Percentiles rank a stretch among this genome's conserved stretches.
Evolutionary conservation across 2,329 filamentous ascomycete genomes (phyloP).

Genomic region (Paraphoma sp.): DNA sequence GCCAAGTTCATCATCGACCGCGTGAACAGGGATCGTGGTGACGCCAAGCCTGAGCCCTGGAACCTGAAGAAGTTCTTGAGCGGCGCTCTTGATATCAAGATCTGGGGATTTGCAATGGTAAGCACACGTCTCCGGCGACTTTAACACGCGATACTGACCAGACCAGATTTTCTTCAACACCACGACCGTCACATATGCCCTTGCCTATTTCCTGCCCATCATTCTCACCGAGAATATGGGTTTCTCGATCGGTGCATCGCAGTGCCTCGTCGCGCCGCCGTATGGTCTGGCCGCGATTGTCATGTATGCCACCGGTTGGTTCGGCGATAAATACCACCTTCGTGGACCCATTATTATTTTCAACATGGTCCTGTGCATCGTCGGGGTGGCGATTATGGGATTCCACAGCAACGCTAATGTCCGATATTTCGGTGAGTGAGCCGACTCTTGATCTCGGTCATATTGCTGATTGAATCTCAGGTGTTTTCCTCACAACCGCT

Average conservation of each 20-base stretch:
- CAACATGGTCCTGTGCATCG: slow-evolving; percentile 70
- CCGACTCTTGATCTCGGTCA: too few relatives aligned
- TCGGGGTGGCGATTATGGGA: slow-evolving; percentile 76
- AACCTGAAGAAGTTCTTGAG: slow-evolving; percentile 55
- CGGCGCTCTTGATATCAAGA: slow-evolving; percentile 57
- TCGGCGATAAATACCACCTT: slow-evolving; percentile 70
- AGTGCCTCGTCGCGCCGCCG: slow-evolving; percentile 70
- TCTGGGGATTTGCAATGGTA: slow-evolving; percentile 61
- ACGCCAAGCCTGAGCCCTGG: slow-evolving; percentile 58
- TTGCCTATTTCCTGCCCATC: slow-evolving; percentile 81
- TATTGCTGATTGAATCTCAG: too few relatives aligned
- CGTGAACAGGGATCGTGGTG: slow-evolving; percentile 61
- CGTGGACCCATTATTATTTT: slow-evolving; percentile 71
- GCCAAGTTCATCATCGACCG: slow-evolving; percentile 57
- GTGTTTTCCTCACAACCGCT: slow-evolving; percentile 74
- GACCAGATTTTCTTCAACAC: slow-evolving; percentile 62
- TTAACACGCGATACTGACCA: slow-evolving; percentile 14
- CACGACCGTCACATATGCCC: slow-evolving; percentile 75
- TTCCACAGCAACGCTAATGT: slow-evolving; percentile 64
- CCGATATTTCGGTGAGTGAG: slow-evolving; percentile 65
- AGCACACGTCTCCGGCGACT: slow-evolving; percentile 2
- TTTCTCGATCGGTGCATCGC: slow-evolving; percentile 68
- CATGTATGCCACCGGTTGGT: slow-evolving; percentile 63
- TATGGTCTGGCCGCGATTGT: slow-evolving; percentile 46
- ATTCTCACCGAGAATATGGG: slow-evolving; percentile 70